Percentiles rank a stretch among this genome's conserved stretches.
These are phyloP conservation scores for Oryza rufipogon DNA, from an alignment of 176 grass and related monocot species.

Conservation along the genomic window DNA sequence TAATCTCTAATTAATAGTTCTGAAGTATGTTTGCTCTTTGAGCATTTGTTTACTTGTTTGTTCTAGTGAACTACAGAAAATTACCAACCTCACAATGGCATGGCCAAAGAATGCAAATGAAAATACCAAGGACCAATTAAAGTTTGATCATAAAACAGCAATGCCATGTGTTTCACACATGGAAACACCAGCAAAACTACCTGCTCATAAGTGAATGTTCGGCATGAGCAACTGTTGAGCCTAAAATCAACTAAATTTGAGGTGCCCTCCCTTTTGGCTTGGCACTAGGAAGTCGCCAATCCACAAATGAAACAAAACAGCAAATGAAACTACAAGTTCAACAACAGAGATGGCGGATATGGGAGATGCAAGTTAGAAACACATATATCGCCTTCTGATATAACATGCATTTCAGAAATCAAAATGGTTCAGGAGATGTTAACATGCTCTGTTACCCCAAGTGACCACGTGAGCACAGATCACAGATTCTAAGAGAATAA, in stretches of 20 bases:
- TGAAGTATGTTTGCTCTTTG: not conserved
- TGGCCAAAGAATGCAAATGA: not conserved
- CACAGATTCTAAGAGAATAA: not conserved
- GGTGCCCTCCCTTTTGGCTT: not conserved
- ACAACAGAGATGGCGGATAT: not conserved
- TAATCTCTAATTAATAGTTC: not conserved
- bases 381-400: not conserved
- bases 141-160: not conserved
- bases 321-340: not conserved
- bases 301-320: not conserved
- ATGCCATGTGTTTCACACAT: not conserved
- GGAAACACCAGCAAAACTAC: not conserved
- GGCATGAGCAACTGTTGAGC: not conserved
- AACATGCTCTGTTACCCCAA: not conserved
- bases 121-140: conserved; percentile 1
- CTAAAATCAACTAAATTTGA: not conserved
- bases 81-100: not conserved
- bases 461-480: not conserved
- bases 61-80: conserved; percentile 9
- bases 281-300: too few relatives aligned
- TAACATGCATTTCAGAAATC: not conserved
- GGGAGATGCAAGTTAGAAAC: not conserved
- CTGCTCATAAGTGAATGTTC: not conserved
- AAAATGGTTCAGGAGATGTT: not conserved
- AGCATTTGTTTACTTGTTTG: not conserved